phyloP scores from a whole-genome alignment of 495 filamentous ascomycete genomes.

The Neurospora tetrasperma region DNA sequence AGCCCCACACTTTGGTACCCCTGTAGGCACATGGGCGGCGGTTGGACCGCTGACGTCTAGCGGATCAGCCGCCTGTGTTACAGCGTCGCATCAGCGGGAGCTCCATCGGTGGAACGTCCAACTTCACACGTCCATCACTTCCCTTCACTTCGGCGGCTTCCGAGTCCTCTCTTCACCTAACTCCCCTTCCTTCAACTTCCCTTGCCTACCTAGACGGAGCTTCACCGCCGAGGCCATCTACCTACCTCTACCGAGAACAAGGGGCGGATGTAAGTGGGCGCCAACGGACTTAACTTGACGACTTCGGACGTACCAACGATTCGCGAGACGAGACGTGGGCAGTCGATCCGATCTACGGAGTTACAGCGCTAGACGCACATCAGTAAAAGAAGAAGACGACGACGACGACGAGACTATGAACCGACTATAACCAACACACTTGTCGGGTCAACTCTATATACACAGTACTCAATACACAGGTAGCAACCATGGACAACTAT shows the following conservation, averaged over 20 bases:
- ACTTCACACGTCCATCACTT: background rate
- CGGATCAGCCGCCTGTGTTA: background rate
- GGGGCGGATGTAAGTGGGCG: background rate
- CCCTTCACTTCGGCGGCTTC: background rate
- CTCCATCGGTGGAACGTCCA: background rate
- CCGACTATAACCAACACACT: background rate
- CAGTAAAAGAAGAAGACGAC: background rate
- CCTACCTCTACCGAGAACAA: background rate
- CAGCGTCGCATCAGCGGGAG: background rate
- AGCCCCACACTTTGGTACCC: background rate
- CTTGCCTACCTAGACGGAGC: background rate
- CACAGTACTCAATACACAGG: background rate
- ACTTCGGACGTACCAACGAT: background rate
- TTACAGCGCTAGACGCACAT: background rate
- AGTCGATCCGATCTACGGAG: background rate
- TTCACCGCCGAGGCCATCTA: background rate
- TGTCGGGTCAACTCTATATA: background rate
- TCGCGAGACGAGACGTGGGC: background rate
- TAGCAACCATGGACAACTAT: constrained; percentile 68
- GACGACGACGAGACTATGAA: background rate
- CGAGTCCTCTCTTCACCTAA: background rate
- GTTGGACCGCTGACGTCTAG: background rate
- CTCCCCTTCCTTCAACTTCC: background rate
- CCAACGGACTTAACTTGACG: background rate
- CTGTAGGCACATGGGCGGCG: background rate